Evolutionary conservation across 2,329 filamentous ascomycete species (phyloP), one percentile per base, ranked within the genome.

Genomic region (Colletotrichum graminicola): DNA sequence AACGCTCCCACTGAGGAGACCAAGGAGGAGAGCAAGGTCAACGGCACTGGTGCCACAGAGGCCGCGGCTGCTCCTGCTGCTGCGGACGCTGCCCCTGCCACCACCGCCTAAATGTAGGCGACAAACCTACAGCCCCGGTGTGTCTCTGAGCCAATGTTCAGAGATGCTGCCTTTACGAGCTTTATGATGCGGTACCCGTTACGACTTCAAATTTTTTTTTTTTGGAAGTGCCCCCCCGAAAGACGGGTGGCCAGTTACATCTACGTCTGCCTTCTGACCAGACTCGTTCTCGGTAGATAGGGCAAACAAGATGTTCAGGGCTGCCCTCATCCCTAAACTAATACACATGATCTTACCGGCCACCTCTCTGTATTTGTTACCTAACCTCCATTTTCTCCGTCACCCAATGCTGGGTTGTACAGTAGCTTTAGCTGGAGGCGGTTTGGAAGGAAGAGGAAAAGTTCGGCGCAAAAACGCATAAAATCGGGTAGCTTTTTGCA

Each of bases 1-100:
- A 92, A 88, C 78, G 84, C 84, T 74, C 82, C 82, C 69, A 80
- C 82, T 62, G 84, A 86, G 75, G 66, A 69, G 77, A 76, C 82
- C 68, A 80, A 82, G 64, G 84, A 86, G 75, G 66, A 72, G 77
- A 76, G 77, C 73, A 83, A 84, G 78, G 76, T 80, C 76, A 83
- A 84, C 76, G 83, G 80, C 72, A 83, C 87, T 74, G 71, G 77
- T 67, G 74, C 75, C 55, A 73, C 75, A 52, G 71, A 76, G 41
- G 62, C 73, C 61, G 62, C 75, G 14, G 74, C 72, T 41, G 61
- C 75, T 21, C 65, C 73, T 34, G 70, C 74, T 39, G 75, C 76
- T 51, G 71, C 72, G 39, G 65, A 64, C 49, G 63, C 76, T 51
- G 62, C 75, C 67, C 55, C 77, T 51, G 76, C 75, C 55, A 71